Base-by-base conservation (phyloP, 306 rosid genomes). In the Comarum palustre region DNA sequence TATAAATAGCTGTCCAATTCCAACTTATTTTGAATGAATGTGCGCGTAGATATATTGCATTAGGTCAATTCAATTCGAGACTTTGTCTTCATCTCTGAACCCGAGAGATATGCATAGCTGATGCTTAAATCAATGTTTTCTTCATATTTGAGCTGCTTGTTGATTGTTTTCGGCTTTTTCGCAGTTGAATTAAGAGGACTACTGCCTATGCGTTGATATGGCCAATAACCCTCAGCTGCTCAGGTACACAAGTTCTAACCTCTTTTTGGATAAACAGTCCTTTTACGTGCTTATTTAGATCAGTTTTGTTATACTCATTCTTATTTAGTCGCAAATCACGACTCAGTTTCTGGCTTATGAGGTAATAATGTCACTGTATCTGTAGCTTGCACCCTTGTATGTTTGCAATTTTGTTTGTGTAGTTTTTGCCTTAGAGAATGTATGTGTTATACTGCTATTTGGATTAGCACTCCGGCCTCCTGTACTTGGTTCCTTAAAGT, bases 161-260 rank as follows among this genome's bases (percentile, higher is more conserved):
- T 61, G 73, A 22, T 29, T 61, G 19, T 38, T 70, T 63, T 46
- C 51, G 51, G 51, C 19, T 43, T 73, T 41, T 61, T 63, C 41
- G 47, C 66, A 39, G 67, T 46, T 50, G 63, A 29, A 12, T 29
- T 27, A 15, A 27, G 17, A 43, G 58, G 47, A 22, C 72, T 48
- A 15, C 72, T 48, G 80, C 73, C 41, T 83, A 85, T 86, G 79
- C 41, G 73, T 76, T 72, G 79, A 59, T 66, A 93, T 90, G 97
- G 92, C 89, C 8, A 85, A 79, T 82, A 85, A 87, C 45, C 75
- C 97, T 75, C 97, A 10, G 66, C 80, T 63, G 84, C 87, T 75
- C 98, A 90, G 98, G 98, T 93, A 83, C 46, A 8, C 22, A 16
- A 36, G 43, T 69, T 69, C 68, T 57, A 74, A 48, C 36, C 43